phyloP scores from a whole-genome alignment of 1,284 basidiomycete species.

The Malassezia arunalokei region DNA sequence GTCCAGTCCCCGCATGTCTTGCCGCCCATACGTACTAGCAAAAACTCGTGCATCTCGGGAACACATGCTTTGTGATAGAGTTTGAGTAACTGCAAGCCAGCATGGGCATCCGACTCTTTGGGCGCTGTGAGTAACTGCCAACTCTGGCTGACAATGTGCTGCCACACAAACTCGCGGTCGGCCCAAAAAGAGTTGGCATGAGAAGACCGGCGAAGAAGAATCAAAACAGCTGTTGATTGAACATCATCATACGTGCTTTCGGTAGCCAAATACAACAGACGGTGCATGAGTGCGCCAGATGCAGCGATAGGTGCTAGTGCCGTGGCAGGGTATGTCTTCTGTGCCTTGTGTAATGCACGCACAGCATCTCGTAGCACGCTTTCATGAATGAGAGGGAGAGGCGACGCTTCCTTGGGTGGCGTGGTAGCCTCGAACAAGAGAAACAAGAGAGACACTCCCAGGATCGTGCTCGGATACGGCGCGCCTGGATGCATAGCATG shows the following conservation, averaged over 20 bases:
- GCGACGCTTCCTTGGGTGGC: neutral
- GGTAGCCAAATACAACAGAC: constrained; percentile 23
- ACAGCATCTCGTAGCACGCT: neutral
- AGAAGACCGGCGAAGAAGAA: constrained; percentile 28
- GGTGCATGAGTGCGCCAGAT: constrained; percentile 20
- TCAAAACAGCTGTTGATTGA: constrained; percentile 21
- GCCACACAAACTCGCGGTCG: constrained; percentile 20
- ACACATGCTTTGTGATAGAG: constrained; percentile 22
- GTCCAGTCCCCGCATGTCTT: neutral
- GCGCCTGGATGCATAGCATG: constrained; percentile 31
- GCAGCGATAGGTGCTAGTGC: constrained; percentile 20
- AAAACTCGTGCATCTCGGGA: neutral
- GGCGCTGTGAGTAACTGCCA: constrained; percentile 21
- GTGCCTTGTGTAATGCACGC: constrained; percentile 25
- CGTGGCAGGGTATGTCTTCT: constrained; percentile 23
- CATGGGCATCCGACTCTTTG: constrained; percentile 22
- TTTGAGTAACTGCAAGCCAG: constrained; percentile 24
- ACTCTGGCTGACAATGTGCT: constrained; percentile 19
- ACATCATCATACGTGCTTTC: constrained; percentile 36
- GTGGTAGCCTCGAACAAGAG: constrained; percentile 22
- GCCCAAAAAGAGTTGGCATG: constrained; percentile 3
- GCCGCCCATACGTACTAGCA: neutral
- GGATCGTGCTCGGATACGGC: constrained; percentile 32
- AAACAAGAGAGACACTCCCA: constrained; percentile 28
- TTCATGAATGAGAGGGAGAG: neutral